phyloP scores from a whole-genome alignment of 306 rosid genomes.

The Corylus heterophylla region DNA sequence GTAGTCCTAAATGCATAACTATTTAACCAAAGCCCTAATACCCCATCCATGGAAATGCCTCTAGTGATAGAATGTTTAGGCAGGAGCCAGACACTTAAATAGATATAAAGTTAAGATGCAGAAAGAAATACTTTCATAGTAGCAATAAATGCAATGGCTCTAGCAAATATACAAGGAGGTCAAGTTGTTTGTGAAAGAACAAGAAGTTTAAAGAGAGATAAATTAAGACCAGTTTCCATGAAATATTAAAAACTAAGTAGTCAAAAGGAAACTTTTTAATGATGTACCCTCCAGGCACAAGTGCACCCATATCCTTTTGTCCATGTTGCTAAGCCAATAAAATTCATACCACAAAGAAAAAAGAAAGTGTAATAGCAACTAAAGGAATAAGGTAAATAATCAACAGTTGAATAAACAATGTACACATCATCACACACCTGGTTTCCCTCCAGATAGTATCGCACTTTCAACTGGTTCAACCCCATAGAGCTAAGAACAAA shows the following conservation, averaged over 20 bases:
- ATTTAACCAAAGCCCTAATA: background rate
- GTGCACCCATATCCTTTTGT: background rate
- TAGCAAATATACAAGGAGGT: background rate
- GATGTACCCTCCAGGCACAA: background rate
- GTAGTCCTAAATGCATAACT: background rate
- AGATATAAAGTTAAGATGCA: background rate
- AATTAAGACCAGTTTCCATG: background rate
- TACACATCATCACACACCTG: constrained; percentile 55
- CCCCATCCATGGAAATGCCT: background rate
- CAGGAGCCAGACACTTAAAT: background rate
- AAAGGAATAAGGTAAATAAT: background rate
- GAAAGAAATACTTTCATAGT: background rate
- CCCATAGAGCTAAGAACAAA: constrained; percentile 61
- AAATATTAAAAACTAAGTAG: background rate
- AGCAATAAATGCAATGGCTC: background rate
- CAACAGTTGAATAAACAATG: background rate
- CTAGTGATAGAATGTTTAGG: background rate
- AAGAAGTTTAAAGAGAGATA: background rate
- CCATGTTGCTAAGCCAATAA: background rate
- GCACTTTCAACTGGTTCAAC: constrained; percentile 93
- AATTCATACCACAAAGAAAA: background rate
- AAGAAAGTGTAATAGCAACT: background rate
- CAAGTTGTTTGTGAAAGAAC: background rate
- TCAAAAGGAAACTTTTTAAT: background rate
- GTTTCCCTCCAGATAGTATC: constrained; percentile 81